A percentile compares a stretch with the other conserved stretches of the same genome.
These are phyloP conservation scores for Thyridium curvatum DNA, from an alignment of 2,329 filamentous ascomycete species.

Conservation along the genomic window DNA sequence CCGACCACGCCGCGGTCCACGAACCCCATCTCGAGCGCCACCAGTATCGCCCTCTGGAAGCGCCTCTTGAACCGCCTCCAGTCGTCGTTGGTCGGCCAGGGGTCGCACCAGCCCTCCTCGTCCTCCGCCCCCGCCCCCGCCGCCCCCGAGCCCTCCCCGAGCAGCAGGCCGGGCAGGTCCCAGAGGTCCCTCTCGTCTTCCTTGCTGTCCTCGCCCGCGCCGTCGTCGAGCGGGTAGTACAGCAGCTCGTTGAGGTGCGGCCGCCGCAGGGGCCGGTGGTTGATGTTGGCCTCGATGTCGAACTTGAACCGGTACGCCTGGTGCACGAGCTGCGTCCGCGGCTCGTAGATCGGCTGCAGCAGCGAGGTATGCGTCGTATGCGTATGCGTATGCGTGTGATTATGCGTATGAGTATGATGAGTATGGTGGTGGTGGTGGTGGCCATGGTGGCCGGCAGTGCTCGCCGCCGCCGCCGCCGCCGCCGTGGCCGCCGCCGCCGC, in stretches of 20 bases:
- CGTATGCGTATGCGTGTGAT: no score
- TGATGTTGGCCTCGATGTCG: slow-evolving; percentile 39
- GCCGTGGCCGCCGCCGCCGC: no score
- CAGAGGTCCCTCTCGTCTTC: slow-evolving; percentile 14
- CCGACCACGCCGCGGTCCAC: slow-evolving; percentile 5
- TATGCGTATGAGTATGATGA: no score
- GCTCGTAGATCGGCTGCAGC: neutral
- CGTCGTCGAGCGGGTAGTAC: slow-evolving; percentile 28
- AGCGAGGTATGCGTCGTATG: no score
- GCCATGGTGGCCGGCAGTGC: neutral
- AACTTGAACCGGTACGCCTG: slow-evolving; percentile 40
- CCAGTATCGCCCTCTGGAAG: slow-evolving; percentile 23
- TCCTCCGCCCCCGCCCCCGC: slow-evolving; percentile 8
- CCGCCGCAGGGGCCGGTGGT: slow-evolving; percentile 29
- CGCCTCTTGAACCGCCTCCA: slow-evolving; percentile 27
- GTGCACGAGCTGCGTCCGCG: slow-evolving; percentile 32
- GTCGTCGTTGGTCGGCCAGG: slow-evolving; percentile 33
- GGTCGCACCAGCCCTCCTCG: slow-evolving; percentile 23
- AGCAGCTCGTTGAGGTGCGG: slow-evolving; percentile 33
- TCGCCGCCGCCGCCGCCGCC: neutral
- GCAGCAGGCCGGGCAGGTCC: neutral
- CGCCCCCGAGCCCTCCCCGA: slow-evolving; percentile 1
- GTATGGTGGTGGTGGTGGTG: neutral
- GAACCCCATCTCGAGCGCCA: slow-evolving; percentile 15
- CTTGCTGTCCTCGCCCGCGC: slow-evolving; percentile 17